Base-by-base conservation (phyloP, 2,329 filamentous ascomycete genomes). In the Hawksworthiomyces lignivorus region DNA sequence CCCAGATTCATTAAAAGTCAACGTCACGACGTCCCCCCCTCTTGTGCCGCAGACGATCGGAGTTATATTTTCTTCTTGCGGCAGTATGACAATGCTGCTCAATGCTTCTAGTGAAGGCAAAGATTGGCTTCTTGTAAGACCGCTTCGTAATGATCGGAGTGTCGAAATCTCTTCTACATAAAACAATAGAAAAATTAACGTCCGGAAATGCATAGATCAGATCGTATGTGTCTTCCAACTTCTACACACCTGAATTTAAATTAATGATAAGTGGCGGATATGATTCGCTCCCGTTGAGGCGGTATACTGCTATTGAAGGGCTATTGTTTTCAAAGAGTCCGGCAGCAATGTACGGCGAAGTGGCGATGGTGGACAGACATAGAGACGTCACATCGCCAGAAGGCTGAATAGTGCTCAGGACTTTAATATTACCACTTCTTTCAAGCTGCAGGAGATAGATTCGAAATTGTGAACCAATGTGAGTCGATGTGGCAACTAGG, bases 361-460 rank as follows among this genome's bases (percentile, higher is more conserved):
- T 55, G 4, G 50, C 46, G 5, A 58, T 44, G 3, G 34, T 41
- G 19, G 61, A 60, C 5, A 69, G 46, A 2, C 56, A 54, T 7
- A 78, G 50, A 44, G 69, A 74, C 4, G 71, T 75, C 3, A 75
- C 59, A 47, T 77, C 72, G 1, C 68, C 69, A 9, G 62, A 50
- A 0, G 67, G 52, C 10, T 62, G 51, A 54, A 65, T 63, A 3
- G 54, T 55, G 5, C 45, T 50, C 1, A 51, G 31, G 11, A 54
- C 49, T 1, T 53, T 48, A 10, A 71, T 28, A 1, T 32, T 29
- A 12, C 51, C 45, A 3, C 32, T 44, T 1, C 54, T 47, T 27
- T 55, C 53, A 19, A 69, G 52, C 8, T 47, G 54, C 31, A 73
- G 56, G 2, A 64, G 46, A 36, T 67, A 60, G 3, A 75, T 49